Evolutionary conservation across 371 early-diverging fungal genomes (phyloP).

Genomic region (Lichtheimia hyalospora): DNA sequence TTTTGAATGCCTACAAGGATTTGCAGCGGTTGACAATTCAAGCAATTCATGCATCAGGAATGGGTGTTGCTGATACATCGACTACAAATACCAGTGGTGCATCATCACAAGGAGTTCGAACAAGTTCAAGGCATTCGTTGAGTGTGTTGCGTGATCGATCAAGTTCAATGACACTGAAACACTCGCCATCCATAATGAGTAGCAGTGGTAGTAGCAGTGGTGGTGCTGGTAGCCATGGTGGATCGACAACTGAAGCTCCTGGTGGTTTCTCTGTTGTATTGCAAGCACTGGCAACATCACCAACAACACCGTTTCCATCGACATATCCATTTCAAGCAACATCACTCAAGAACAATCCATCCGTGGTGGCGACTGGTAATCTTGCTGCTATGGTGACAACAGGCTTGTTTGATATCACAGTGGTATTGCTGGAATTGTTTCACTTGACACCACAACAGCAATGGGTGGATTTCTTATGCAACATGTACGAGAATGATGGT

Average conservation of each 20-base stretch:
- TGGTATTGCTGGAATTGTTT: slow-evolving; percentile 48
- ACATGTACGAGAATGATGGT: slow-evolving; percentile 41
- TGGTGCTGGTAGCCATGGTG: neutral
- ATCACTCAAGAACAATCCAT: slow-evolving; percentile 9
- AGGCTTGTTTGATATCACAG: slow-evolving; percentile 49
- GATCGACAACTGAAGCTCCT: neutral
- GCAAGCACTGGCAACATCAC: slow-evolving; percentile 44
- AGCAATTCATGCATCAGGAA: slow-evolving; percentile 32
- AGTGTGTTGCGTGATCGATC: slow-evolving; percentile 23
- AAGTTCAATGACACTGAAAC: slow-evolving; percentile 17
- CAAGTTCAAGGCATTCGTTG: slow-evolving; percentile 22
- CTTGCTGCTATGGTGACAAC: slow-evolving; percentile 41
- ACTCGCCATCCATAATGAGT: slow-evolving; percentile 2
- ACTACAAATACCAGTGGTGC: neutral
- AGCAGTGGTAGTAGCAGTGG: slow-evolving; percentile 2
- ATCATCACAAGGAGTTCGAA: neutral
- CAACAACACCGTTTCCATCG: slow-evolving; percentile 38
- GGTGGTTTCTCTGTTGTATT: slow-evolving; percentile 27
- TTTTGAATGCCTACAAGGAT: slow-evolving; percentile 46
- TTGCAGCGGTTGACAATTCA: slow-evolving; percentile 40
- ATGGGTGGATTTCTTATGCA: slow-evolving; percentile 36
- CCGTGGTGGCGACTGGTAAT: slow-evolving; percentile 16
- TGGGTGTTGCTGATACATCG: slow-evolving; percentile 2
- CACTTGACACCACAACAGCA: slow-evolving; percentile 45
- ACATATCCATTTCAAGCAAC: slow-evolving; percentile 41